Evolutionary conservation across 306 rosid genomes (phyloP).

Genomic region (Vicia faba): DNA sequence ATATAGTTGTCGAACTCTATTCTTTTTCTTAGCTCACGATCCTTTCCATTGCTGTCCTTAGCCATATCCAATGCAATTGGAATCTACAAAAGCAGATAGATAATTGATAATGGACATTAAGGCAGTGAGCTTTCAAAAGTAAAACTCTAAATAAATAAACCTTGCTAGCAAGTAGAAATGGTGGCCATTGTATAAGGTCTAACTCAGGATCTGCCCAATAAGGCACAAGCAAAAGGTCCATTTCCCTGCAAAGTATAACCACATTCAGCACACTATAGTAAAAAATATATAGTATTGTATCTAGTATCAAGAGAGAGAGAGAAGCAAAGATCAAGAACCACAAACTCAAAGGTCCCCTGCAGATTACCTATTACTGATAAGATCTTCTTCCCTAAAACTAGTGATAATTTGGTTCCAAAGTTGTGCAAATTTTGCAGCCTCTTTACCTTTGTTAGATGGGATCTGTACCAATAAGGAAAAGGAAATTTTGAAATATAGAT

Average conservation of each 20-base stretch:
- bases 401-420: slow-evolving; percentile 91
- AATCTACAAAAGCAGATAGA: slow-evolving; percentile 54
- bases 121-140: slow-evolving; percentile 15
- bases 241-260: slow-evolving; percentile 64
- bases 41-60: slow-evolving; percentile 98
- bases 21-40: slow-evolving; percentile 82
- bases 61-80: slow-evolving; percentile 99
- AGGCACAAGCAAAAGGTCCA: slow-evolving; percentile 94
- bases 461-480: slow-evolving; percentile 45
- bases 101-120: slow-evolving; percentile 23
- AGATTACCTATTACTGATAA: slow-evolving; percentile 72
- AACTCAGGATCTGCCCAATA: slow-evolving; percentile 94
- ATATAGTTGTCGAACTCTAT: slow-evolving; percentile 69
- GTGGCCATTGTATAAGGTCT: slow-evolving; percentile 94
- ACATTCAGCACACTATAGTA: slow-evolving; percentile 29
- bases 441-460: slow-evolving; percentile 77
- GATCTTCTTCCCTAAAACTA: slow-evolving; percentile 97
- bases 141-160: slow-evolving; percentile 44
- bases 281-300: slow-evolving; percentile 6
- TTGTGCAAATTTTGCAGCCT: slow-evolving; percentile 96
- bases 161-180: slow-evolving; percentile 98
- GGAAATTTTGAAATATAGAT: slow-evolving; percentile 10
- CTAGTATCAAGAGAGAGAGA: slow-evolving; percentile 16
- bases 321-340: slow-evolving; percentile 20
- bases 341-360: slow-evolving; percentile 25